Percentiles rank a stretch among this genome's conserved stretches.
These are phyloP conservation scores for Eucalyptus sp. DNA, from an alignment of 345 rosid genomes.

Conservation along the genomic window DNA sequence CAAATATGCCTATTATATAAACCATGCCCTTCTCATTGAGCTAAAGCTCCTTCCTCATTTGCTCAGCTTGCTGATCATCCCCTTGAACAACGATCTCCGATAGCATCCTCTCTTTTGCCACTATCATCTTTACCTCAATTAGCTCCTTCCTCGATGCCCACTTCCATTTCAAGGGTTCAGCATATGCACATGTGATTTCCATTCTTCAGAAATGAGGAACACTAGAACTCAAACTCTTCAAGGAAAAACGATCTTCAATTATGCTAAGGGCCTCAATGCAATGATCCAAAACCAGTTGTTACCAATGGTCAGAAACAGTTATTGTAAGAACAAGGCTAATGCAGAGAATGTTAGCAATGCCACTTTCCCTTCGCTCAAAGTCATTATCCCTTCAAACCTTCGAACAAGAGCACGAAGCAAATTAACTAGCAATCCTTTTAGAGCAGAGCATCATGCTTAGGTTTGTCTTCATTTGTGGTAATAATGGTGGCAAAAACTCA, in stretches of 20 bases:
- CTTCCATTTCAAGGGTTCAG: constrained; percentile 23
- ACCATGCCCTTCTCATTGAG: background rate
- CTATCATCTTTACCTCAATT: constrained; percentile 61
- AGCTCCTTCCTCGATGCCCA: constrained; percentile 84
- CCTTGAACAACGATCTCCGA: constrained; percentile 68
- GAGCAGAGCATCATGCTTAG: too few relatives aligned
- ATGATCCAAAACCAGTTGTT: constrained; percentile 86
- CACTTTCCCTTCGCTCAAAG: too few relatives aligned
- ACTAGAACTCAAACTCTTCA: constrained; percentile 41
- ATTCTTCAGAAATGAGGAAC: background rate
- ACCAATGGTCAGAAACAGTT: constrained; percentile 36
- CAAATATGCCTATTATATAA: constrained; percentile 45
- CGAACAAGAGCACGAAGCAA: fast-evolving
- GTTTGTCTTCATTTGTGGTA: too few relatives aligned
- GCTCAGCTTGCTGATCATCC: constrained; percentile 82
- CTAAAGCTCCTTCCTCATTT: constrained; percentile 75
- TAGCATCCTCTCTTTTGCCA: constrained; percentile 31
- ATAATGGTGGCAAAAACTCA: too few relatives aligned
- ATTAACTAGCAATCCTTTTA: too few relatives aligned
- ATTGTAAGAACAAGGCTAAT: constrained; percentile 53
- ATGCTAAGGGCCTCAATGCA: constrained; percentile 15
- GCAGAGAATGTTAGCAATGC: too few relatives aligned
- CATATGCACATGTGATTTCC: background rate
- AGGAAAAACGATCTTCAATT: constrained; percentile 16
- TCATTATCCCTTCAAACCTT: too few relatives aligned